These are phyloP conservation scores for Huntiella abstrusa DNA, from an alignment of 2,329 filamentous ascomycete genomes.

Conservation along the genomic window DNA sequence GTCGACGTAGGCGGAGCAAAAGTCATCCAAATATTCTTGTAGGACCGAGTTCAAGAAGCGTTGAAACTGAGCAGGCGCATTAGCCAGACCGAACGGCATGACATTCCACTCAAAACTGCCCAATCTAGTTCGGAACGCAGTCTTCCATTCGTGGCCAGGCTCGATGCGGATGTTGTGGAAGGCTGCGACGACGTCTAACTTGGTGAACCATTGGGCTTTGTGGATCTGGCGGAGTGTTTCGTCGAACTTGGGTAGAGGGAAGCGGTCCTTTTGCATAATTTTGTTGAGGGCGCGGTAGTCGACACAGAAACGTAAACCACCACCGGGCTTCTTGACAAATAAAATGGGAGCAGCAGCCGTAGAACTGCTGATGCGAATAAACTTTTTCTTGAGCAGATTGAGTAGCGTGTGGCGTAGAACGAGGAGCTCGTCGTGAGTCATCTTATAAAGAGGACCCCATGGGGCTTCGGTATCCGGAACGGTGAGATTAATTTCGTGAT, in stretches of 20 bases:
- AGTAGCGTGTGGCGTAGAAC: background rate
- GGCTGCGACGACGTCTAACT: slow-evolving; percentile 16
- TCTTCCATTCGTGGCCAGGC: background rate
- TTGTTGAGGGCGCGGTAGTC: slow-evolving; percentile 20
- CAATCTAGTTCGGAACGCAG: background rate
- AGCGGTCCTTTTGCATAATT: slow-evolving; percentile 19
- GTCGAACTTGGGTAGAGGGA: slow-evolving; percentile 17
- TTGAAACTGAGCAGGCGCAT: background rate
- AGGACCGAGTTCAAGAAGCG: background rate
- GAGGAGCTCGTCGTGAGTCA: background rate
- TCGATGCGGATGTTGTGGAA: background rate
- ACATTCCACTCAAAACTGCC: background rate
- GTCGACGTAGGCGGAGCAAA: background rate
- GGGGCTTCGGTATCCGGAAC: background rate
- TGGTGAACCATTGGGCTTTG: slow-evolving; percentile 16
- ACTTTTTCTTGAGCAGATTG: background rate
- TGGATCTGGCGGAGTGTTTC: slow-evolving; percentile 16
- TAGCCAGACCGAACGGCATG: background rate
- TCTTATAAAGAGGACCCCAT: background rate
- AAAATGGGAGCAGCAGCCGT: slow-evolving; percentile 14
- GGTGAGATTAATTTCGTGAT: background rate
- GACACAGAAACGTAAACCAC: slow-evolving; percentile 17
- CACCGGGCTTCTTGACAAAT: slow-evolving; percentile 18
- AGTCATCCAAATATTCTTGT: background rate
- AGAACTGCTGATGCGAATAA: background rate